Evolutionary conservation across 331 rosid species (phyloP), one percentile per base, ranked within the genome.

Genomic region (Cydonia oblonga): DNA sequence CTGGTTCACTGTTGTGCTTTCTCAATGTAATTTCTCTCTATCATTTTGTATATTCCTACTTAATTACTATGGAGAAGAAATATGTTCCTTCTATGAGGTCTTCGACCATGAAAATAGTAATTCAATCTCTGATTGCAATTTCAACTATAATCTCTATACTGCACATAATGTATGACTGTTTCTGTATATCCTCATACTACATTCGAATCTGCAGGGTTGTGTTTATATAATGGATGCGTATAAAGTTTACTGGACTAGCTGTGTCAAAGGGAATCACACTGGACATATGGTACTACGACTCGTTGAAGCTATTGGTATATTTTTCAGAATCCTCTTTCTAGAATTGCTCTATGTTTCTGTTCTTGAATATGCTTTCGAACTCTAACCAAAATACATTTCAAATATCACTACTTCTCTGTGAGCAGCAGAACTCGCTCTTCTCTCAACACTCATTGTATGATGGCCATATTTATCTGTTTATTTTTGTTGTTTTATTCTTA

Each of bases 1-100:
- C 96, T 10, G 99, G 99, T 80, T 95, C 97, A 14, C 81, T 95
- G 33, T 70, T 95, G 85, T 95, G 99, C 93, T 95, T 95, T 82
- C 89, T 95, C 81, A 95, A 91, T 78, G 99, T 95, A 87, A 76
- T 62, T 75, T 85, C 78, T 82, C 75, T 33, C 40, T 24, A n/a
- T 33, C 18, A 11, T 22, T 12, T 23, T 51, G 40, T 49, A 15
- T 64, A 8, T 13, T 63, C 35, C 29, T 62, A 38, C n/a, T n/a
- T n/a, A n/a, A n/a, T n/a, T n/a, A n/a, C n/a, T n/a, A n/a, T n/a
- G n/a, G n/a, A n/a, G n/a, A n/a, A n/a, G n/a, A n/a, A n/a, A n/a
- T n/a, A n/a, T n/a, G n/a, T n/a, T n/a, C n/a, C n/a, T n/a, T n/a
- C n/a, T n/a, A n/a, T n/a, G n/a, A n/a, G n/a, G n/a, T n/a, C n/a